A percentile compares a stretch with the other conserved stretches of the same genome.
phyloP scores from a whole-genome alignment of 2,329 filamentous ascomycete genomes.

The Neobulgaria alba region DNA sequence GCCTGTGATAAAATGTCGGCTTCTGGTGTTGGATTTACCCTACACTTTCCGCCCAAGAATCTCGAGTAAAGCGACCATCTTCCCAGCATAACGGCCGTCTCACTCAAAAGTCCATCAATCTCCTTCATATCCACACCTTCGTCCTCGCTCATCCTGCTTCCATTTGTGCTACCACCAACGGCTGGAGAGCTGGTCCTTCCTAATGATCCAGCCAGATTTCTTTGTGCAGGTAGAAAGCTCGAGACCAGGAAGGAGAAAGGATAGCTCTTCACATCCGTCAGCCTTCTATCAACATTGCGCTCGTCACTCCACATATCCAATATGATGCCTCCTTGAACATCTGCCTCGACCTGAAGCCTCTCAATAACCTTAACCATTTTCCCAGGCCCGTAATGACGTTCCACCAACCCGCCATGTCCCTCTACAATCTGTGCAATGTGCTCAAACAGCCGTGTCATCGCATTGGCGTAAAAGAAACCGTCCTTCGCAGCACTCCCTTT shows the following conservation, averaged over 20 bases:
- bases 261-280: conserved; percentile 96
- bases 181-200: conserved; percentile 72
- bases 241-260: conserved; percentile 95
- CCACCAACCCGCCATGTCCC: conserved; percentile 80
- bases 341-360: conserved; percentile 84
- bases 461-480: conserved; percentile 84
- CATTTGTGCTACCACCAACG: conserved; percentile 41
- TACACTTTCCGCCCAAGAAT: conserved; percentile 81
- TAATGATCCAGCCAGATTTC: conserved; percentile 42
- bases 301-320: conserved; percentile 95
- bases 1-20: conserved; percentile 18
- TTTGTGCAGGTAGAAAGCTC: conserved; percentile 73
- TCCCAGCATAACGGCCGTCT: conserved; percentile 85
- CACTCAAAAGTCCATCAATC: conserved; percentile 76
- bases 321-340: conserved; percentile 92
- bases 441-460: conserved; percentile 86
- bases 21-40: conserved; percentile 44
- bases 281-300: conserved; percentile 68
- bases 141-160: conserved; percentile 62
- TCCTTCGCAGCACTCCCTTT: conserved; percentile 56
- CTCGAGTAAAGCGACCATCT: conserved; percentile 88
- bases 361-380: conserved; percentile 96
- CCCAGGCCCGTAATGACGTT: conserved; percentile 84
- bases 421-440: conserved; percentile 97
- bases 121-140: conserved; percentile 96